Evolutionary conservation across 208 protist genomes (phyloP).

Genomic region (Borovskyia barvae): DNA sequence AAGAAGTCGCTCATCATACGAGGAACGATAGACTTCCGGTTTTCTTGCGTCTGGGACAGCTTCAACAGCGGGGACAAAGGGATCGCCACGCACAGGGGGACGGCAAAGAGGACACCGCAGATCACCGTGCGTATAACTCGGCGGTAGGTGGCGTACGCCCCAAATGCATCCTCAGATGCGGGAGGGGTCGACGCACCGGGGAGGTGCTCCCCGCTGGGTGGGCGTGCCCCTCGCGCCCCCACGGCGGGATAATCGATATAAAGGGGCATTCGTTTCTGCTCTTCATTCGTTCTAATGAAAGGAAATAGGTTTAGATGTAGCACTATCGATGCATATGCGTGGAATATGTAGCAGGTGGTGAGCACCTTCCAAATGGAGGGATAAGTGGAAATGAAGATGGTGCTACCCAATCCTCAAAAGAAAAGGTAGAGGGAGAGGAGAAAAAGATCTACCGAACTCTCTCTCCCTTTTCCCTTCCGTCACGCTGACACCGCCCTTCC

Average conservation of each 20-base stretch:
- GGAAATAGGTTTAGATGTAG: neutral
- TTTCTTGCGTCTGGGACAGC: conserved; percentile 58
- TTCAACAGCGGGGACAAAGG: conserved; percentile 56
- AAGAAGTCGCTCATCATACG: conserved; percentile 82
- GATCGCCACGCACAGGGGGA: conserved; percentile 38
- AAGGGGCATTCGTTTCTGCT: too few species aligned
- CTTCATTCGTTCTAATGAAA: too few species aligned
- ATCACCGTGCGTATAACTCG: conserved; percentile 40
- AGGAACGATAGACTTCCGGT: conserved; percentile 54
- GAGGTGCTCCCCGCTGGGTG: too few species aligned
- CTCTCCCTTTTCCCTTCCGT: too few species aligned
- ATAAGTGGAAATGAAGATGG: too few species aligned
- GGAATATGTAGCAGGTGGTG: too few species aligned
- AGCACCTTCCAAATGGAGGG: too few species aligned
- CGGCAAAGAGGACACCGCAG: conserved; percentile 46
- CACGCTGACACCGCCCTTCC: too few species aligned
- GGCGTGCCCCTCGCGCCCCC: too few species aligned
- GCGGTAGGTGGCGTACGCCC: conserved; percentile 27
- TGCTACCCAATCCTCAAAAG: neutral
- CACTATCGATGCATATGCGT: neutral
- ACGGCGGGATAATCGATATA: too few species aligned
- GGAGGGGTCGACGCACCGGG: neutral
- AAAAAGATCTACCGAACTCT: conserved; percentile 2
- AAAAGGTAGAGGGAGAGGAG: neutral
- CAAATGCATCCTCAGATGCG: conserved; percentile 10